These are phyloP conservation scores for Phytopythium cucurbitacearum DNA, from an alignment of 352 stramenopile genomes.

Conservation along the genomic window DNA sequence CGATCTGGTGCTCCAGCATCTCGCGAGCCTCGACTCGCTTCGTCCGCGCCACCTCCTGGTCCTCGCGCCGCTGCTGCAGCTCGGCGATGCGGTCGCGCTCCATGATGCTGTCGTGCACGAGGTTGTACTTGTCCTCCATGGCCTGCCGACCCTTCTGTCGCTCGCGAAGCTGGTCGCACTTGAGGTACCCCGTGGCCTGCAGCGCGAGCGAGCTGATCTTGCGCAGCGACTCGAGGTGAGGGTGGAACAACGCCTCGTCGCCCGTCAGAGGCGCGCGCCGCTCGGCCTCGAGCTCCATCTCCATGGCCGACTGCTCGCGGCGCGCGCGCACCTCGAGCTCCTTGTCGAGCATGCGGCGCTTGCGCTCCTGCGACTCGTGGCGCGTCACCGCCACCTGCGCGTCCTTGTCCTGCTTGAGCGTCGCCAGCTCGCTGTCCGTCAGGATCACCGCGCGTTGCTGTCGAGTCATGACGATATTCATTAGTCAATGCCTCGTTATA, in stretches of 20 bases:
- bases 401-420: conserved; percentile 38
- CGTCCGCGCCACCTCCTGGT: conserved; percentile 26
- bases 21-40: conserved; percentile 58
- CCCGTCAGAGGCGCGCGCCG: conserved; percentile 56
- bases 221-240: conserved; percentile 57
- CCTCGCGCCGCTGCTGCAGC: conserved; percentile 41
- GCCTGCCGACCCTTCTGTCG: conserved; percentile 37
- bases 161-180: conserved; percentile 52
- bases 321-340: conserved; percentile 57
- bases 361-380: conserved; percentile 60
- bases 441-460: conserved; percentile 54
- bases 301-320: conserved; percentile 64
- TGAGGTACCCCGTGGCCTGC: conserved; percentile 52
- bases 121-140: conserved; percentile 53
- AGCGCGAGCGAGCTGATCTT: conserved; percentile 66
- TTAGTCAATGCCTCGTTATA: background rate
- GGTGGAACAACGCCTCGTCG: conserved; percentile 55
- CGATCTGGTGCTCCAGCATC: conserved; percentile 72
- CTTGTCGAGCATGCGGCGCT: conserved; percentile 76
- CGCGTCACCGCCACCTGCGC: conserved; percentile 34
- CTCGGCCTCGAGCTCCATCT: conserved; percentile 68
- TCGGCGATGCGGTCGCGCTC: conserved; percentile 57
- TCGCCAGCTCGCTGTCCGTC: conserved; percentile 36
- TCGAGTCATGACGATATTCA: background rate
- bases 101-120: conserved; percentile 73